phyloP scores from a whole-genome alignment of 805 yeast genomes.

The Metschnikowia peoriensis region DNA sequence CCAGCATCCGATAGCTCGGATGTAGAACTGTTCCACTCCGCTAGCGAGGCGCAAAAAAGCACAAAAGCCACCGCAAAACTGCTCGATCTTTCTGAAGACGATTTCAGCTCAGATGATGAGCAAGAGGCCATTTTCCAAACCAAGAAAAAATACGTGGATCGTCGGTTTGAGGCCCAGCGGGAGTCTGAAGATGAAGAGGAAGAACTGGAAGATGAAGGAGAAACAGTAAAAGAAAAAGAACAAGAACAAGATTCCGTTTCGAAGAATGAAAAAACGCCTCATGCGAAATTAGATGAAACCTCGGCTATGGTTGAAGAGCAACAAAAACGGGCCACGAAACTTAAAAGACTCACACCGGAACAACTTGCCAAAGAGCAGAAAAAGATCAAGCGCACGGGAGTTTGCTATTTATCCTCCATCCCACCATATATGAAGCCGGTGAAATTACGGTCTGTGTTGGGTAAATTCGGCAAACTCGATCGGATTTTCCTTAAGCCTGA shows the following conservation, averaged over 20 bases:
- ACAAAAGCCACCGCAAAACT: not conserved
- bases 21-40: slow-evolving; percentile 3
- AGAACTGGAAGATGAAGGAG: slow-evolving; percentile 2
- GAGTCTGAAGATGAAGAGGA: slow-evolving; percentile 8
- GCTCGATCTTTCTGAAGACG: slow-evolving; percentile 12
- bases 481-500: slow-evolving; percentile 87
- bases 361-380: slow-evolving; percentile 54
- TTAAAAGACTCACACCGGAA: slow-evolving; percentile 56
- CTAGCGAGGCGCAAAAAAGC: not conserved
- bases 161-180: slow-evolving; percentile 1
- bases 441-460: slow-evolving; percentile 76
- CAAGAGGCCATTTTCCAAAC: slow-evolving; percentile 15
- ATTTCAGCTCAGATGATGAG: slow-evolving; percentile 16
- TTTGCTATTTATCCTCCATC: slow-evolving; percentile 83
- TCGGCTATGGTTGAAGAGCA: slow-evolving; percentile 17
- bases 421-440: slow-evolving; percentile 98
- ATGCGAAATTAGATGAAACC: slow-evolving; percentile 13
- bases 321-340: slow-evolving; percentile 28
- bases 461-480: slow-evolving; percentile 85
- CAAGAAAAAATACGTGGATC: slow-evolving; percentile 6
- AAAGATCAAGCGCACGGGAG: slow-evolving; percentile 74
- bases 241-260: not conserved
- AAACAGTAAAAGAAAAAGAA: not conserved
- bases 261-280: not conserved
- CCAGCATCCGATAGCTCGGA: slow-evolving; percentile 6